Evolutionary conservation across 257 asterid genomes (phyloP).

Genomic region (Scutellaria minor): DNA sequence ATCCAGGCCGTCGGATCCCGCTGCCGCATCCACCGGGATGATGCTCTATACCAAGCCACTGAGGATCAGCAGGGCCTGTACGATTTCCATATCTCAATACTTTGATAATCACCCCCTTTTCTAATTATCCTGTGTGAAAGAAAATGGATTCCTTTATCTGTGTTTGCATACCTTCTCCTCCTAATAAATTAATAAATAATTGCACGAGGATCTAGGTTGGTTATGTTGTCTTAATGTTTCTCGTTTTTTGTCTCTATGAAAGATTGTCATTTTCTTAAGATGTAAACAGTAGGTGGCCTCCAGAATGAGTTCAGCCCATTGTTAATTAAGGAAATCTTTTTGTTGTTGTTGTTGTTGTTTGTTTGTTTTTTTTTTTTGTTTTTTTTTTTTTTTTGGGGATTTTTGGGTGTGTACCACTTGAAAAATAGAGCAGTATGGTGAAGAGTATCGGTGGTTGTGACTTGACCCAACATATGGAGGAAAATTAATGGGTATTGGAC

Average conservation of each 20-base stretch:
- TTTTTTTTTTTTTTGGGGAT: too few species aligned
- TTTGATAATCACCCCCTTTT: background rate
- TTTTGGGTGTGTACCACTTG: background rate
- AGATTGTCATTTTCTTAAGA: background rate
- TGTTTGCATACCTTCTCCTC: background rate
- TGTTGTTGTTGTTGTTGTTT: too few species aligned
- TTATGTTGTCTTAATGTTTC: background rate
- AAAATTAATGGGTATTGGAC: background rate
- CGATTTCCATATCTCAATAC: slow-evolving; percentile 23
- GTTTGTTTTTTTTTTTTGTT: too few species aligned
- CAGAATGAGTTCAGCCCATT: background rate
- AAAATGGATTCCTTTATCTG: background rate
- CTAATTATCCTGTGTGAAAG: background rate
- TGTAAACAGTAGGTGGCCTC: background rate
- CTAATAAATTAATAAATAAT: too few species aligned
- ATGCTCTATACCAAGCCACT: slow-evolving; percentile 83
- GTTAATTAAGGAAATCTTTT: background rate
- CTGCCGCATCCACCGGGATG: slow-evolving; percentile 83
- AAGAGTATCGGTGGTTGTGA: background rate
- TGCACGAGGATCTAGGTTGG: background rate
- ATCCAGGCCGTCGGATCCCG: slow-evolving; percentile 90
- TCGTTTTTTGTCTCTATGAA: background rate
- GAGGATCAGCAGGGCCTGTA: slow-evolving; percentile 96
- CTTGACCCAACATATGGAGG: background rate
- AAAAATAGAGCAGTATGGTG: background rate